phyloP scores from a whole-genome alignment of 2,329 filamentous ascomycete species.

The Neurospora crassa region DNA sequence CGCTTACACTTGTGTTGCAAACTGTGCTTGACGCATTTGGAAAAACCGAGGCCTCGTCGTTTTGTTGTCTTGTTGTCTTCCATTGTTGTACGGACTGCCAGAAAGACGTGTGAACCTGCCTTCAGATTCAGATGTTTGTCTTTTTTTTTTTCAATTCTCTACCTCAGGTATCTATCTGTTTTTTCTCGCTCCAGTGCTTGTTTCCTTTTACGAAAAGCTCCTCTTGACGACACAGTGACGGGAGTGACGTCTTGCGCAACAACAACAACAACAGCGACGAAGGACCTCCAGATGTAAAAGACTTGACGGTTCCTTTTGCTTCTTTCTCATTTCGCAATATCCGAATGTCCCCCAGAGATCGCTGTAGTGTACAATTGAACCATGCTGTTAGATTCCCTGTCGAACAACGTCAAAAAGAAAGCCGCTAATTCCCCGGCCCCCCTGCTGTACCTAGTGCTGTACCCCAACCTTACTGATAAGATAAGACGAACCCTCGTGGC shows the following conservation, averaged over 20 bases:
- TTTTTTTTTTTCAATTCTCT: neutral
- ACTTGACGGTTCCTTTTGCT: neutral
- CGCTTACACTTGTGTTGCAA: neutral
- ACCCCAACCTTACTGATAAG: neutral
- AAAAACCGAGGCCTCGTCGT: neutral
- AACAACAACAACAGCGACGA: neutral
- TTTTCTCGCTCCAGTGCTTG: neutral
- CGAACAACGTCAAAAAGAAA: neutral
- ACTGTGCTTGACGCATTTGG: neutral
- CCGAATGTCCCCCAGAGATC: neutral
- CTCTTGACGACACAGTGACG: neutral
- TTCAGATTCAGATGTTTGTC: neutral
- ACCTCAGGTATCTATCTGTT: too few relatives aligned
- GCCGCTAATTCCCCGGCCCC: neutral
- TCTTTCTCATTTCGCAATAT: neutral
- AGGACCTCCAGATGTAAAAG: neutral
- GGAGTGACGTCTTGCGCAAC: neutral
- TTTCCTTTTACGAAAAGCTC: neutral
- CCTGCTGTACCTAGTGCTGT: neutral
- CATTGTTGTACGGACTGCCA: neutral
- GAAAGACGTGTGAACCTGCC: neutral
- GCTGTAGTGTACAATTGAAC: neutral
- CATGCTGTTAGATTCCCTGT: neutral
- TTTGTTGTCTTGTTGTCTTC: neutral
- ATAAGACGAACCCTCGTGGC: neutral